Evolutionary conservation across 2,329 filamentous ascomycete species (phyloP), one percentile per base, ranked within the genome.

Genomic region (Gnomoniopsis smithogilvyi): DNA sequence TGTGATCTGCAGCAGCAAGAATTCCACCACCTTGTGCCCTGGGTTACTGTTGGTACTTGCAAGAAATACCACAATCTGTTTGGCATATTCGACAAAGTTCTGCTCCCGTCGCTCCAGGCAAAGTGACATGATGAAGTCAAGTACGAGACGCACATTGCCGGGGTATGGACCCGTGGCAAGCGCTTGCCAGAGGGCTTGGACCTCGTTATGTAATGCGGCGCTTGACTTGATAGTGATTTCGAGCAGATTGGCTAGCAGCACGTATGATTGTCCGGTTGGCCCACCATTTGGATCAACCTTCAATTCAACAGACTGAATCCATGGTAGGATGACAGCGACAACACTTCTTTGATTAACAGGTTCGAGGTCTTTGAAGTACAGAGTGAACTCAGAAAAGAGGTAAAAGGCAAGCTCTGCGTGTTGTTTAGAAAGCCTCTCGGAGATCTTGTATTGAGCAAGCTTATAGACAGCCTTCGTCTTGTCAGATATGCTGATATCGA

Each of bases 391-490:
- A 0, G 95, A 98, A 70, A 99, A 97, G 54, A 99, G 89, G 59
- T 93, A 86, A 68, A 98, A 97, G 0, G 94, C 93, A 45, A 96
- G 76, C 64, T 96, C 92, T 0, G 90, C 85, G 70, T 99, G 91
- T 64, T 96, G 91, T 67, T 91, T 91, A 1, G 93, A 90, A 43
- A 99, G 82, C 21, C 93, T 84, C 67, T 94, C 92, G 0, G 95
- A 98, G 22, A 96, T 96, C 70, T 98, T 94, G 65, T 97, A 98
- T 69, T 99, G 95, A 0, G 96, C 95, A 48, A 96, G 80, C 75
- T 99, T 99, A 75, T 98, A 99, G 2, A 99, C 94, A 0, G 94
- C 93, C 65, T 96, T 96, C 0, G 96, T 99, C 75, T 97, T 98
- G 75, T 99, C 96, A 0, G 94, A 96, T 59, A 99, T 95, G 71